Evolutionary conservation across 2,329 filamentous ascomycete genomes (phyloP), one percentile per base, ranked within the genome.

Genomic region (Graphilbum fragrans): DNA sequence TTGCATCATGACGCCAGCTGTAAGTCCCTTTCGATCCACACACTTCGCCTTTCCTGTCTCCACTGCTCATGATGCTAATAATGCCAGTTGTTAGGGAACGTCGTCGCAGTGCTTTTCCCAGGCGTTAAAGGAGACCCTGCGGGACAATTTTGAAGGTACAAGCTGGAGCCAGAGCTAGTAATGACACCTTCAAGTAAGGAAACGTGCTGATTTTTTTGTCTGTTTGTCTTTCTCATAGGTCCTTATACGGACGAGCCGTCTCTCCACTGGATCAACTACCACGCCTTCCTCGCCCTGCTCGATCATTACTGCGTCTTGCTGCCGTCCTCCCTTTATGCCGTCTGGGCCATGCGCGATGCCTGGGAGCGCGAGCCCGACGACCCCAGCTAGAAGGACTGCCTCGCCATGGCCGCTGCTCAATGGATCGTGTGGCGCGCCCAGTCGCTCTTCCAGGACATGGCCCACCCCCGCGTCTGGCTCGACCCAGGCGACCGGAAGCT

Each of bases 381-480:
- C 17, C 35, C 17, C 35, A 21, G 21, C 35, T 14, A 36, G 35
- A 29, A 38, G 16, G 36, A 38, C 36, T 29, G 36, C 17, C 21
- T 37, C 36, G 23, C 18, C 23, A 38, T 38, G 36, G 23, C 22
- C 12, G 21, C 22, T 11, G 36, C 36, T 3, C 36, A 38, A 19
- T 38, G 36, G 23, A 38, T 38, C 36, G 5, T 38, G 22, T 38
- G 36, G 36, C 14, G n/a, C 8, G 36, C 22, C 23, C 36, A 38
- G 36, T 19, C 21, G 23, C n/a, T 38, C 22, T 38, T 38, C n/a
- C 22, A 38, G 14, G 17, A 38, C 36, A 27, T 38, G 22, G 6
- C n/a, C 8, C 22, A 38, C 23, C 22, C 18, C 22, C 8, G 4
- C 20, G 16, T 38, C 20, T 29, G 22, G 36, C n/a, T 29, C 21